Conservation (phyloP, 768 basidiomycete species). For the Rubroboletus satanas region DNA sequence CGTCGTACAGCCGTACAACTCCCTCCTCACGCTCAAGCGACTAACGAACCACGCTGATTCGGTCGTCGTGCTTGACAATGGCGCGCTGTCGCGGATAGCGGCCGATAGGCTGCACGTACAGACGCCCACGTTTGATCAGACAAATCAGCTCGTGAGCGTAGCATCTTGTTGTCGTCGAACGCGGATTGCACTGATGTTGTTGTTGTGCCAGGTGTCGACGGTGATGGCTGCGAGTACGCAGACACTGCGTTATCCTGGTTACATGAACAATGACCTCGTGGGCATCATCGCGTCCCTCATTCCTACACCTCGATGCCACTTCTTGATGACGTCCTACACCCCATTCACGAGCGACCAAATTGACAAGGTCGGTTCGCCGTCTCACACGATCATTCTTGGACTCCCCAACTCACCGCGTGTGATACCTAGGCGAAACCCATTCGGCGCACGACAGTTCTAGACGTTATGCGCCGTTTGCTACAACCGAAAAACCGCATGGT, state of each 20-base stretch:
- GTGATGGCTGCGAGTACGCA: slow-evolving; percentile 98
- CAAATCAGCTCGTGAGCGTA: slow-evolving; percentile 75
- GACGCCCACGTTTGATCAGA: slow-evolving; percentile 86
- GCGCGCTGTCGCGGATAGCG: slow-evolving; percentile 87
- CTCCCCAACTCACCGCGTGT: neutral
- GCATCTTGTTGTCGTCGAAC: neutral
- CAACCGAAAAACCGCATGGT: slow-evolving; percentile 99
- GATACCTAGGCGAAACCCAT: slow-evolving; percentile 80
- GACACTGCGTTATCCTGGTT: slow-evolving; percentile 94
- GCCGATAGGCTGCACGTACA: slow-evolving; percentile 88
- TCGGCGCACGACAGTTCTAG: slow-evolving; percentile 92
- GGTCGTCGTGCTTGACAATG: slow-evolving; percentile 96
- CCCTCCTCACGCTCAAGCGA: slow-evolving; percentile 86
- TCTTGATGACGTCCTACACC: slow-evolving; percentile 98
- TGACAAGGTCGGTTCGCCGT: slow-evolving; percentile 69
- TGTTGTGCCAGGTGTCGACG: slow-evolving; percentile 72
- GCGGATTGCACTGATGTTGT: neutral
- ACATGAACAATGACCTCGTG: slow-evolving; percentile 99
- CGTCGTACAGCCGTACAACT: slow-evolving; percentile 98
- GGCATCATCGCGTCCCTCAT: slow-evolving; percentile 96
- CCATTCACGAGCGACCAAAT: slow-evolving; percentile 97
- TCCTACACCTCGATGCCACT: slow-evolving; percentile 95
- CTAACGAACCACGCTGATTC: slow-evolving; percentile 95
- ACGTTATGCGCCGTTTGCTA: slow-evolving; percentile 95
- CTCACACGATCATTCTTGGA: neutral